phyloP scores from a whole-genome alignment of 495 filamentous ascomycete genomes.

The Penicillium tannophilum region DNA sequence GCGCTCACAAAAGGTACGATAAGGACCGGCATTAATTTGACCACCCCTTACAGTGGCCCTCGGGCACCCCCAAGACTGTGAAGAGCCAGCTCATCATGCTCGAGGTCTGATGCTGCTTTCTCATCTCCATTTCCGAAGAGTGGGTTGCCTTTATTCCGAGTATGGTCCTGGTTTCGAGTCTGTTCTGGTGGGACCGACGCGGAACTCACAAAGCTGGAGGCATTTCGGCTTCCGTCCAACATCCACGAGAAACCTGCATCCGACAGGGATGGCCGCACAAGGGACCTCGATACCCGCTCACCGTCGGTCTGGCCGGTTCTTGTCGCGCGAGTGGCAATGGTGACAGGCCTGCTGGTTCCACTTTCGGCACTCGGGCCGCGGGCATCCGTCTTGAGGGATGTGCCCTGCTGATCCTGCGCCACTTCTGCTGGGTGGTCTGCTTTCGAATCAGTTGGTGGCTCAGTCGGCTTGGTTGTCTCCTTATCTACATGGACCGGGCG shows the following conservation, averaged over 20 bases:
- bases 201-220: conserved; percentile 53
- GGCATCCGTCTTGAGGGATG: conserved; percentile 9
- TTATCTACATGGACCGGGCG: conserved; percentile 7
- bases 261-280: conserved; percentile 54
- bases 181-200: conserved; percentile 51
- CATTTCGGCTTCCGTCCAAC: conserved; percentile 62
- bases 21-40: neutral
- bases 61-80: conserved; percentile 57
- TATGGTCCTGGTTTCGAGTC: conserved; percentile 37
- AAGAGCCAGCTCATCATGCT: conserved; percentile 47
- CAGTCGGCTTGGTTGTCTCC: conserved; percentile 17
- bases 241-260: conserved; percentile 96
- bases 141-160: conserved; percentile 32
- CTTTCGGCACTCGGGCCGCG: conserved; percentile 13
- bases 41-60: conserved; percentile 25
- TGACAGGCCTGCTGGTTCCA: conserved; percentile 16
- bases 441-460: conserved; percentile 1
- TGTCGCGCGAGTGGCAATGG: conserved; percentile 7
- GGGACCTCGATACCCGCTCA: conserved; percentile 13
- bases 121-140: conserved; percentile 47
- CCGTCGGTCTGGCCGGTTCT: conserved; percentile 14
- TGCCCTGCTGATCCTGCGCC: conserved; percentile 14
- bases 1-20: neutral
- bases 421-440: conserved; percentile 3
- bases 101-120: conserved; percentile 27